Evolutionary conservation across 345 rosid species (phyloP).

Genomic region (Psidium friedrichsthalianum): DNA sequence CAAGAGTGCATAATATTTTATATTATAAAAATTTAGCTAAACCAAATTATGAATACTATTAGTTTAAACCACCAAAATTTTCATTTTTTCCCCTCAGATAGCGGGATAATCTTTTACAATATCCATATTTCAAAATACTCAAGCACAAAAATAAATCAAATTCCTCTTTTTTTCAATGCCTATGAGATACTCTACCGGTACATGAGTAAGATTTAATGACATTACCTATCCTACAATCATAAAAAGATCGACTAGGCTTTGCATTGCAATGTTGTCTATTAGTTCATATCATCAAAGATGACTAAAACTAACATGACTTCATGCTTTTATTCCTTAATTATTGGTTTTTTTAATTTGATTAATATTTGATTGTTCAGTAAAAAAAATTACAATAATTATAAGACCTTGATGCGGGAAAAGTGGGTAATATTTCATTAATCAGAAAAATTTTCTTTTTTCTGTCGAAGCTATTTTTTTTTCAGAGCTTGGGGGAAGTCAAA

Average conservation of each 20-base stretch:
- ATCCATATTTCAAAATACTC: neutral
- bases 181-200: neutral
- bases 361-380: neutral
- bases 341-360: neutral
- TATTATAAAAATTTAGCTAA: neutral
- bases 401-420: neutral
- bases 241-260: neutral
- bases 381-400: neutral
- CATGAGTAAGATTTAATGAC: neutral
- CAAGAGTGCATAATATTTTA: neutral
- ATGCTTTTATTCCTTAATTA: neutral
- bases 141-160: neutral
- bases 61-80: neutral
- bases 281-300: neutral
- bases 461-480: neutral
- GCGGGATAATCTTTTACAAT: neutral
- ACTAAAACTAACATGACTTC: neutral
- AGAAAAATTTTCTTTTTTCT: neutral
- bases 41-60: neutral
- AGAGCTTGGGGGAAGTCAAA: neutral
- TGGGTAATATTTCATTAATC: neutral
- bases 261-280: neutral
- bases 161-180: neutral
- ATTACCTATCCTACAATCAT: neutral
- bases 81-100: neutral